Conservation (phyloP, 805 yeast genomes). For the Saccharomycopsis sp. region DNA sequence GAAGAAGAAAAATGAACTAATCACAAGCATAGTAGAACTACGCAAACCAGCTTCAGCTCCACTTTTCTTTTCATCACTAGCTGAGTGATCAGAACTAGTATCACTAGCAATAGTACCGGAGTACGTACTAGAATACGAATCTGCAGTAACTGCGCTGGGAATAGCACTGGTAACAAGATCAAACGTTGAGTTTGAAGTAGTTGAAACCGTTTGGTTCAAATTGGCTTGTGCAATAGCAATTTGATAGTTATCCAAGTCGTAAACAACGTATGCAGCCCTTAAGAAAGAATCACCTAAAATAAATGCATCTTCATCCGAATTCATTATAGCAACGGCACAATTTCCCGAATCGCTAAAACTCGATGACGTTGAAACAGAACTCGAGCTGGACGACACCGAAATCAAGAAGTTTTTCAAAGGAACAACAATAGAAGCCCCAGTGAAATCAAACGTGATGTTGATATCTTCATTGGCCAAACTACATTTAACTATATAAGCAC, state of each 20-base stretch:
- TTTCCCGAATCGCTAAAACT: slow-evolving; percentile 24
- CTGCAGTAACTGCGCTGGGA: slow-evolving; percentile 47
- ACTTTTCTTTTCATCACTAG: not conserved
- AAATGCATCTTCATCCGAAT: slow-evolving; percentile 31
- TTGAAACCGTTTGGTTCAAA: not conserved
- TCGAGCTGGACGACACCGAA: slow-evolving; percentile 1
- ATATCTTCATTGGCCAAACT: slow-evolving; percentile 27
- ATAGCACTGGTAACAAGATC: slow-evolving; percentile 28
- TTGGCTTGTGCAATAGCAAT: slow-evolving; percentile 43
- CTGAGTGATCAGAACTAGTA: not conserved
- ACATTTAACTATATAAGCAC: slow-evolving; percentile 45
- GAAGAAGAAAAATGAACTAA: not conserved
- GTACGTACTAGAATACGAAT: slow-evolving; percentile 41
- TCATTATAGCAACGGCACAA: slow-evolving; percentile 41
- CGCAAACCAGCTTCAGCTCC: not conserved
- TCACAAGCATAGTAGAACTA: not conserved
- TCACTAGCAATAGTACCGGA: slow-evolving; percentile 14
- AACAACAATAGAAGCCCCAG: slow-evolving; percentile 46
- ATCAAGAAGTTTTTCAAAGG: slow-evolving; percentile 36
- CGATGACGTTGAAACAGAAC: not conserved
- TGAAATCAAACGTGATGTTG: slow-evolving; percentile 43
- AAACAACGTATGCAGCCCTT: slow-evolving; percentile 46
- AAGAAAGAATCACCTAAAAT: slow-evolving; percentile 52
- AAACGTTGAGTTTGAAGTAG: slow-evolving; percentile 21
- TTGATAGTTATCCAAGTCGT: slow-evolving; percentile 40